Evolutionary conservation across 371 early-diverging fungal species (phyloP), one percentile per base, ranked within the genome.

Genomic region (Apophysomyces variabilis): DNA sequence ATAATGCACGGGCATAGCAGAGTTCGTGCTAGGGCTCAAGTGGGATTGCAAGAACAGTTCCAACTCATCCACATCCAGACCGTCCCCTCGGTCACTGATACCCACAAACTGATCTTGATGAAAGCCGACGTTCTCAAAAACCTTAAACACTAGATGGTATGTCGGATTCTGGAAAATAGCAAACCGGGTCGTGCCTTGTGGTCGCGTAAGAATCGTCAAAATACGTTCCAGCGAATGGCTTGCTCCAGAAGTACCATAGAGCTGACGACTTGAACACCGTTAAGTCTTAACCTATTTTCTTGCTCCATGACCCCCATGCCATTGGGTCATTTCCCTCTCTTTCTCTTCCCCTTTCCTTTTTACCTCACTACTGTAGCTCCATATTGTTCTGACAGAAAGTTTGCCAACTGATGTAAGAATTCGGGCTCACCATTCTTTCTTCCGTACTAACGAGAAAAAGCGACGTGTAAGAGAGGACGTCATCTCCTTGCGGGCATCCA

Each of bases 101-200:
- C 75, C 68, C 7, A 79, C 50, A 60, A 78, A 72, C 61, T 80
- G 83, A 18, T 71, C 62, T 7, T 21, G 47, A 9, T 56, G 16
- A 57, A 66, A 89, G 6, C 74, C 86, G 58, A 66, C 73, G 63
- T 86, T 82, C 41, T 69, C 35, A 21, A 86, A 76, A n/a, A 86
- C 77, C 7, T 76, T 46, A 58, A 81, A 81, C 8, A 83, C 85
- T 0, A 87, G 71, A 68, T 83, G 85, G 62, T 88, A 89, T 7
- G 89, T 88, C 5, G 89, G 89, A 38, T 87, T 75, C 62, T 89
- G 87, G 38, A 87, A 76, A 38, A 82, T 76, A 37, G 83, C 75
- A 57, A 58, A 69, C 13, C 66, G 61, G 1, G 82, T 74, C 0
- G 36, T 46, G 12, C 67, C 58, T 11, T 62, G 46, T 8, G 82